These are phyloP conservation scores for Talaromyces albobiverticillius DNA, from an alignment of 2,329 filamentous ascomycete species.

Conservation along the genomic window DNA sequence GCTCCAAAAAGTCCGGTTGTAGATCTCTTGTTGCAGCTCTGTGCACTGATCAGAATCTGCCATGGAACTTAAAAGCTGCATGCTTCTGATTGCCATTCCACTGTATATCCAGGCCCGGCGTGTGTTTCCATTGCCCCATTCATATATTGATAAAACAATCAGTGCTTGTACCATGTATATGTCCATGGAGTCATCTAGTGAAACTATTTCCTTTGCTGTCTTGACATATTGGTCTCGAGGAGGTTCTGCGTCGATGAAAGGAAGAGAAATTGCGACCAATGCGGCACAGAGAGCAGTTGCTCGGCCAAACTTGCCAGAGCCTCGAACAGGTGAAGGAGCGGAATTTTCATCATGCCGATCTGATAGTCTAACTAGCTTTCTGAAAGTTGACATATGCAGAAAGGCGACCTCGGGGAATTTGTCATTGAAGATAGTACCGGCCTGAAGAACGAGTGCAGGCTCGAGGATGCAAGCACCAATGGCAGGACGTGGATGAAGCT, in stretches of 20 bases:
- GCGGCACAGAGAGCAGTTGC: constrained; percentile 11
- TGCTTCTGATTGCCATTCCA: constrained; percentile 40
- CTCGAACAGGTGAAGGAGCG: background rate
- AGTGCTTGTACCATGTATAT: constrained; percentile 39
- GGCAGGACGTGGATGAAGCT: background rate
- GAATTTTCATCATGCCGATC: constrained; percentile 4
- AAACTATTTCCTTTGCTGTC: constrained; percentile 17
- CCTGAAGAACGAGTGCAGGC: constrained; percentile 14
- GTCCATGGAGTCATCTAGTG: constrained; percentile 23
- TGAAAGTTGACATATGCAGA: constrained; percentile 18
- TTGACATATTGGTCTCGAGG: constrained; percentile 16
- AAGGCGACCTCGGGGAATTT: constrained; percentile 22
- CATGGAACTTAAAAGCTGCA: constrained; percentile 34
- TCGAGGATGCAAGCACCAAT: constrained; percentile 4
- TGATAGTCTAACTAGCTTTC: constrained; percentile 12
- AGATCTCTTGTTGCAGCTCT: constrained; percentile 25
- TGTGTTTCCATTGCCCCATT: constrained; percentile 44
- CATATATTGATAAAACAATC: constrained; percentile 40
- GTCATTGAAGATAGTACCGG: constrained; percentile 19
- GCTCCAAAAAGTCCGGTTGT: constrained; percentile 45
- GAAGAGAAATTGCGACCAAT: background rate
- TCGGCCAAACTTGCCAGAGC: constrained; percentile 12
- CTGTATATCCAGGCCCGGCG: constrained; percentile 46
- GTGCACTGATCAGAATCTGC: constrained; percentile 20
- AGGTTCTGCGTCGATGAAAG: background rate